Conservation (phyloP, 495 filamentous ascomycete genomes). For the Antarctomyces pellizariae region DNA sequence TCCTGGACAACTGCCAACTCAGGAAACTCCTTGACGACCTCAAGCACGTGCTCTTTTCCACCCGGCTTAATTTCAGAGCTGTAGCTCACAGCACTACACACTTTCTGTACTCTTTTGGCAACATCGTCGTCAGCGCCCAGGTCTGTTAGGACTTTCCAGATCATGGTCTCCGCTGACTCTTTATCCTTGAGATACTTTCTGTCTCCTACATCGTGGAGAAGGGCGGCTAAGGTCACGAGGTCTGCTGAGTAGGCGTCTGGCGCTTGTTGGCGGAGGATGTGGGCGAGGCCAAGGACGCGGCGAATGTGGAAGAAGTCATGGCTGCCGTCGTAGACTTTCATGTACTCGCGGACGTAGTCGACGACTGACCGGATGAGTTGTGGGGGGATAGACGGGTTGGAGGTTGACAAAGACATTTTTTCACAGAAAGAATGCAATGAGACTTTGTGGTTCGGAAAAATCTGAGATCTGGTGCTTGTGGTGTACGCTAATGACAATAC, state of each 20-base stretch:
- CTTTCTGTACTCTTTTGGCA: constrained; percentile 36
- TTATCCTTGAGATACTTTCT: constrained; percentile 43
- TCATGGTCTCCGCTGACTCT: constrained; percentile 27
- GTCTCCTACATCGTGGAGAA: constrained; percentile 77
- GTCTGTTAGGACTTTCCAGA: constrained; percentile 31
- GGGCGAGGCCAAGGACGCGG: constrained; percentile 53
- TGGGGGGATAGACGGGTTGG: neutral
- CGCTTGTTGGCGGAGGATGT: constrained; percentile 13
- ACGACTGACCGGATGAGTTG: constrained; percentile 9
- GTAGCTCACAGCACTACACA: constrained; percentile 56
- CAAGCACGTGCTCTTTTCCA: constrained; percentile 18
- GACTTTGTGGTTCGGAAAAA: neutral
- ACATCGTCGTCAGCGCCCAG: constrained; percentile 28
- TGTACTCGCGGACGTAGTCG: constrained; percentile 27
- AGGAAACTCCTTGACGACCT: constrained; percentile 31
- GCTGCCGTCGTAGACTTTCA: constrained; percentile 61
- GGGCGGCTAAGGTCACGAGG: constrained; percentile 44
- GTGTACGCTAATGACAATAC: neutral
- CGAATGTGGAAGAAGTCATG: constrained; percentile 71
- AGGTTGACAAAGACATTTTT: neutral
- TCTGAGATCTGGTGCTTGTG: neutral
- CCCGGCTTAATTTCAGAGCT: constrained; percentile 39
- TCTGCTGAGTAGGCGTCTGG: constrained; percentile 21
- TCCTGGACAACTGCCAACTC: constrained; percentile 78
- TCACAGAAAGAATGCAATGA: neutral